These are phyloP conservation scores for Paramecium tetraurelia DNA, from an alignment of 73 alveolate species.

Conservation along the genomic window DNA sequence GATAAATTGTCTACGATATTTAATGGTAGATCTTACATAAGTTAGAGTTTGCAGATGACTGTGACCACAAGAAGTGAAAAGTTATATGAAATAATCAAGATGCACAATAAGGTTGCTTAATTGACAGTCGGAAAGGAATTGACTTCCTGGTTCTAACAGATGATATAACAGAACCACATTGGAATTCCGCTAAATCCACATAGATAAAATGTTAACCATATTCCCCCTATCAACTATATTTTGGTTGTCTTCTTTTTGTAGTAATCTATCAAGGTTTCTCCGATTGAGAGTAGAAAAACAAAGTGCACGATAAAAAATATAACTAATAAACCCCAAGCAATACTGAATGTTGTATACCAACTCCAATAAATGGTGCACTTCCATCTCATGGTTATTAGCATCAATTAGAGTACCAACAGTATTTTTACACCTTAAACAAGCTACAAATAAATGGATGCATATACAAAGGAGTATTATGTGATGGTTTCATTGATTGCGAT, in stretches of 20 bases:
- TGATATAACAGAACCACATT: background rate
- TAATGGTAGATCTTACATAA: background rate
- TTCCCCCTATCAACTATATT: background rate
- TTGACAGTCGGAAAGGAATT: background rate
- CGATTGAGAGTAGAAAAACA: background rate
- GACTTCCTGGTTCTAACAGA: background rate
- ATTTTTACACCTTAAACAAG: background rate
- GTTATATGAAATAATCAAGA: background rate
- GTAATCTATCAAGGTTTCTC: background rate
- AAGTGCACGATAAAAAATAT: background rate
- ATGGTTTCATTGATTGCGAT: background rate
- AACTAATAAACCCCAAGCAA: conserved; percentile 17
- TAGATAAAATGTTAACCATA: background rate
- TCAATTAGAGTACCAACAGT: background rate
- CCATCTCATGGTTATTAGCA: conserved; percentile 34
- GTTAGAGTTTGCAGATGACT: background rate
- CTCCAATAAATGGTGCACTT: background rate
- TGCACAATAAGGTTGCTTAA: background rate
- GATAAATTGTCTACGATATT: background rate
- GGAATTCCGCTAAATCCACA: conserved; percentile 30
- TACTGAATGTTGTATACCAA: conserved; percentile 11
- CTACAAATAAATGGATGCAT: background rate
- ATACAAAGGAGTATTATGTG: background rate
- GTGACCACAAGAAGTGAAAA: background rate
- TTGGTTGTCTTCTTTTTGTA: background rate